Percentiles rank a stretch among this genome's conserved stretches.
Evolutionary conservation across 495 filamentous ascomycete genomes (phyloP).

Genomic region (Pseudomonodictys pantanalensis): DNA sequence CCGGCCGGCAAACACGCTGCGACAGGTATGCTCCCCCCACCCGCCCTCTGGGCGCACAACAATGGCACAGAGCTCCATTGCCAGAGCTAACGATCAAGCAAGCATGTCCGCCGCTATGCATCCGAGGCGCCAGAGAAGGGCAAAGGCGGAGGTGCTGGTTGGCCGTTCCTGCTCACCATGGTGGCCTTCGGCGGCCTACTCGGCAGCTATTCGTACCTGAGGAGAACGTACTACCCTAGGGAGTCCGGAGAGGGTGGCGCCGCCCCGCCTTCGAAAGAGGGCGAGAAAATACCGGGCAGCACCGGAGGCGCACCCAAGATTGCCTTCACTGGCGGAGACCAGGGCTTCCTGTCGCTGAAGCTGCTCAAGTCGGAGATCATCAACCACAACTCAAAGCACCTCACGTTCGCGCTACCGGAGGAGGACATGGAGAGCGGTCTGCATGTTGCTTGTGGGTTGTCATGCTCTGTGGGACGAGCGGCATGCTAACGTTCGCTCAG

Average conservation of each 20-base stretch:
- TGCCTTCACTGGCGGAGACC: conserved; percentile 78
- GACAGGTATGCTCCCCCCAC: conserved; percentile 26
- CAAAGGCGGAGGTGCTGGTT: conserved; percentile 28
- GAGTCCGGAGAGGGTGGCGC: conserved; percentile 9
- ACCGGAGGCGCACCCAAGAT: conserved; percentile 41
- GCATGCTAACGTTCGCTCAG: conserved; percentile 38
- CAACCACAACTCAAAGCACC: conserved; percentile 85
- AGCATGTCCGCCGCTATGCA: conserved; percentile 45
- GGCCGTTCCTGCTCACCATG: conserved; percentile 23
- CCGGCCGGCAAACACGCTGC: conserved; percentile 33
- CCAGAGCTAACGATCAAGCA: conserved; percentile 13
- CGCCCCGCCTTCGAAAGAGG: conserved; percentile 27
- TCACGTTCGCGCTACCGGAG: conserved; percentile 81
- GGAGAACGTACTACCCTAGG: conserved; percentile 4
- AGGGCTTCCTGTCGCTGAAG: conserved; percentile 78
- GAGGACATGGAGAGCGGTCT: conserved; percentile 80
- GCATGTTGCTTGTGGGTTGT: conserved; percentile 63
- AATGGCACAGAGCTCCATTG: conserved; percentile 12
- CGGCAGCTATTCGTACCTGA: conserved; percentile 36
- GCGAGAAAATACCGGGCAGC: conserved; percentile 24
- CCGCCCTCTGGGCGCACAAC: background rate
- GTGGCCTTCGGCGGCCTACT: conserved; percentile 28
- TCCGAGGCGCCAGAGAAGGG: conserved; percentile 37
- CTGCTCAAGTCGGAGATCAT: conserved; percentile 72
- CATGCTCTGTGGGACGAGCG: background rate